Evolutionary conservation across 2,329 filamentous ascomycete genomes (phyloP), one percentile per base, ranked within the genome.

Genomic region (Raffaelea arxii): DNA sequence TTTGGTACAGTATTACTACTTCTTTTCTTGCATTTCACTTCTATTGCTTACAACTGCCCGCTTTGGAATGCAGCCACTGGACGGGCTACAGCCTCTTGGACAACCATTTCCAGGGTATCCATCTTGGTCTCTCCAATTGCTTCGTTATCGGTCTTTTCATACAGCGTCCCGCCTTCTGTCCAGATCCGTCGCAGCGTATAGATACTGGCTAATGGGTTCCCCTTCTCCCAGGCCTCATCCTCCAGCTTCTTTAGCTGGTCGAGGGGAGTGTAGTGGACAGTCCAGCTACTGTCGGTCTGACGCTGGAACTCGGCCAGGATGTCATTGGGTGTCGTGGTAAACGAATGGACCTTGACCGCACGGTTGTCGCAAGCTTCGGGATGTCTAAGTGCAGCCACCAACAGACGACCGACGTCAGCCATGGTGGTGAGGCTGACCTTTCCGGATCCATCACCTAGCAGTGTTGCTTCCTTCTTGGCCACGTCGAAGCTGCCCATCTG

Each of bases 141-240:
- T 16, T 58, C 63, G 56, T 80, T 79, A 56, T 78, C 74, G 45
- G 71, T 65, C 51, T 67, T 65, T 11, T 72, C 68, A 57, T 80
- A 80, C 36, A 80, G 57, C 5, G 77, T 80, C 2, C 74, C 72
- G 18, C 50, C 50, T 32, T 51, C 50, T 6, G 50, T 43, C 50
- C 50, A 51, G 40, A 51, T 51, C 5, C 47, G 44, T 16, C 47
- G 42, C 36, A 51, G 45, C 4, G 47, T 51, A 16, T 42, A 49
- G 14, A 51, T 46, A 18, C 43, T 44, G 4, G 50, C 47, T 18
- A 51, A 35, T 0, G 47, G 45, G 11, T 49, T 39, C 1, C 24
- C 50, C 4, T 19, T 25, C 1, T 43, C 45, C 43, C 49, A 49
- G 1, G 45, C 47, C 2, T 44, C 41, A 7, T 30, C 40, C 39